phyloP scores from a whole-genome alignment of 192 early-diverging fungal species.

The Dissophora globulifera region DNA sequence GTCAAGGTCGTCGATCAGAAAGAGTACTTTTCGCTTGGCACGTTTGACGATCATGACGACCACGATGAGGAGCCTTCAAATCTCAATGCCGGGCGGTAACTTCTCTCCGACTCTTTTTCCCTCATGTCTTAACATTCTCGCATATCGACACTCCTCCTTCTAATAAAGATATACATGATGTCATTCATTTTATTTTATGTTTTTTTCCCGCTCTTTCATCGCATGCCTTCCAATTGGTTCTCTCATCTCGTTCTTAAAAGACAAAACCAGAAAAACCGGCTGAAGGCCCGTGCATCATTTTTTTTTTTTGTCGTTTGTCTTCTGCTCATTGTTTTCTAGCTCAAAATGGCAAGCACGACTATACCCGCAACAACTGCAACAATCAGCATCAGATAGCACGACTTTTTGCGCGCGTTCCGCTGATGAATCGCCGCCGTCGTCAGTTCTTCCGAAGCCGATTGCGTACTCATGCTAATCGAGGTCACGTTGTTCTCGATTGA shows the following conservation, averaged over 20 bases:
- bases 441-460: conserved; percentile 85
- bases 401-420: conserved; percentile 76
- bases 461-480: conserved; percentile 79
- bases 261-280: too few relatives aligned
- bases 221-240: too few relatives aligned
- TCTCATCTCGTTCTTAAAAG: too few relatives aligned
- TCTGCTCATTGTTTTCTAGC: conserved; percentile 16
- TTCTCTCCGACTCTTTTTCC: too few relatives aligned
- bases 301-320: too few relatives aligned
- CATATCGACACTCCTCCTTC: too few relatives aligned
- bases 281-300: too few relatives aligned
- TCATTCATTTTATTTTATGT: neutral
- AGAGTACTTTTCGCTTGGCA: conserved; percentile 32
- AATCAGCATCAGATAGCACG: conserved; percentile 88
- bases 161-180: neutral
- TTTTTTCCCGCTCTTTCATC: neutral
- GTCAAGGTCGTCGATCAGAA: conserved; percentile 22
- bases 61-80: too few relatives aligned
- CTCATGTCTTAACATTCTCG: too few relatives aligned
- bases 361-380: conserved; percentile 68
- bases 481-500: conserved; percentile 97
- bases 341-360: conserved; percentile 46
- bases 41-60: conserved; percentile 10
- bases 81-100: too few relatives aligned
- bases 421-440: conserved; percentile 83